A percentile compares a stretch with the other conserved stretches of the same genome.
Conservation (phyloP, 108 stramenopile genomes). For the Cyclotella sp. region DNA sequence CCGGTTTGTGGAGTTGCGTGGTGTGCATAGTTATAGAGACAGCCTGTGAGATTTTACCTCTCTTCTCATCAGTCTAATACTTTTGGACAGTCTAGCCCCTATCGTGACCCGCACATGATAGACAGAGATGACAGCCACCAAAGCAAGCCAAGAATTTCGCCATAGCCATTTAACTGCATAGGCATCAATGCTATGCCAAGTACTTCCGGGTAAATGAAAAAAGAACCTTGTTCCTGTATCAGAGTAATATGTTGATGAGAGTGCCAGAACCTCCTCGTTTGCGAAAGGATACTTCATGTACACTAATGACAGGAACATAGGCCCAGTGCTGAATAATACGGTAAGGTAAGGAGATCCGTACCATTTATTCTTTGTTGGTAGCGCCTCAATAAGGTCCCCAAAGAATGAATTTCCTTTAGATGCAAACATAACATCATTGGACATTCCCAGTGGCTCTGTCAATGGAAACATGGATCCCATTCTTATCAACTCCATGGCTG, state of each 20-base stretch:
- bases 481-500: constrained; percentile 5
- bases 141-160: not conserved
- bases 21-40: too few species aligned
- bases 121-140: not conserved
- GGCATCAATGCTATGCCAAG: constrained; percentile 28
- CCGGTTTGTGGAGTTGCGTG: too few species aligned
- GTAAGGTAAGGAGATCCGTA: constrained; percentile 27
- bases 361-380: constrained; percentile 29
- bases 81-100: not conserved
- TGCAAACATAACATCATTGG: constrained; percentile 27
- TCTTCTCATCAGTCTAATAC: not conserved
- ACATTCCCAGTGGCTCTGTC: constrained; percentile 17
- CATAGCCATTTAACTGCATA: constrained; percentile 14
- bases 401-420: constrained; percentile 14
- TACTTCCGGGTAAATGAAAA: constrained; percentile 32
- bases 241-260: constrained; percentile 24
- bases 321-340: constrained; percentile 26
- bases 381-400: not conserved
- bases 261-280: constrained; percentile 8
- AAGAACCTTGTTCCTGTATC: constrained; percentile 23
- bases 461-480: constrained; percentile 19
- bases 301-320: constrained; percentile 29
- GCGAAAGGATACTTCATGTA: constrained; percentile 2
- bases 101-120: not conserved
- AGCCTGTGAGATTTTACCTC: not conserved